These are phyloP conservation scores for Magnolia sinica DNA, from an alignment of 164 flowering plant genomes.

Conservation along the genomic window DNA sequence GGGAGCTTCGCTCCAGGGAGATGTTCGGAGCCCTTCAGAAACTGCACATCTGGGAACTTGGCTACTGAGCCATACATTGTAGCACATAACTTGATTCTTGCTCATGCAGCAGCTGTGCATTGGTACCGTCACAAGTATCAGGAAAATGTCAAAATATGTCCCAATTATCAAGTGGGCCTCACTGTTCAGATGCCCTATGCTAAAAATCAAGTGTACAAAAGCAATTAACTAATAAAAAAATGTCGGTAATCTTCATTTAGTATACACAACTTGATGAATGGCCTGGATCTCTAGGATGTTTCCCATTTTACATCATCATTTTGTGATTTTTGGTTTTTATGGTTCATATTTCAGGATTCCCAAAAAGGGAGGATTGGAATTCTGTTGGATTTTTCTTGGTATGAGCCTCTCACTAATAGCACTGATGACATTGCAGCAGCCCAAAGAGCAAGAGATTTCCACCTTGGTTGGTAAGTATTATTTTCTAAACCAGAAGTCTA, in stretches of 20 bases:
- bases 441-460: constrained; percentile 20
- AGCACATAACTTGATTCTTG: constrained; percentile 17
- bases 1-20: constrained; percentile 17
- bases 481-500: too few relatives aligned
- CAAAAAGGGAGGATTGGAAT: constrained; percentile 19
- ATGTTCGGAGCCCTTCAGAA: constrained; percentile 13
- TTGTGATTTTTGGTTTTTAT: background rate
- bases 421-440: constrained; percentile 13
- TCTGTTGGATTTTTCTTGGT: constrained; percentile 24
- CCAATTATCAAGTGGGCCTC: too few relatives aligned
- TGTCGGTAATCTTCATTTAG: background rate
- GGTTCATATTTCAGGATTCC: background rate
- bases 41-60: constrained; percentile 19
- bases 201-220: background rate
- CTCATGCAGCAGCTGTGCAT: constrained; percentile 25
- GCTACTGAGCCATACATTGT: constrained; percentile 24
- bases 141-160: constrained; percentile 1
- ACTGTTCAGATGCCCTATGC: too few relatives aligned
- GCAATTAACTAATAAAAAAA: too few relatives aligned
- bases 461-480: constrained; percentile 13
- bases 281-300: too few relatives aligned
- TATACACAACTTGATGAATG: background rate
- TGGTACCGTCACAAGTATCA: constrained; percentile 18
- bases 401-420: constrained; percentile 17
- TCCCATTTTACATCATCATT: too few relatives aligned